Conservation (phyloP, 2,329 filamentous ascomycete species). For the Tothia fuscella region DNA sequence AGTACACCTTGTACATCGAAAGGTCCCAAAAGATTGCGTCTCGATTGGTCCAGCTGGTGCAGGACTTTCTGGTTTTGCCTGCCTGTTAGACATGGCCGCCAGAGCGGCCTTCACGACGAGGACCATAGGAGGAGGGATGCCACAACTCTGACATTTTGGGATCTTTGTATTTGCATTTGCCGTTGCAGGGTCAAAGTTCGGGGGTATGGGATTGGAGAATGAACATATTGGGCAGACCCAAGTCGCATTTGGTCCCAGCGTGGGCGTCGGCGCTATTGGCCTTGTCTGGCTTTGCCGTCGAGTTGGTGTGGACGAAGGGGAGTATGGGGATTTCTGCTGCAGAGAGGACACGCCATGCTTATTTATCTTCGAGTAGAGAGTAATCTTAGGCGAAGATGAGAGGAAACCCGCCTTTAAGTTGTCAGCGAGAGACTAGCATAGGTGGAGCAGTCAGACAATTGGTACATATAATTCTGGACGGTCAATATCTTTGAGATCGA, state of each 20-base stretch:
- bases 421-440: slow-evolving; percentile 13
- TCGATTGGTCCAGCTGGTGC: slow-evolving; percentile 18
- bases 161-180: slow-evolving; percentile 69
- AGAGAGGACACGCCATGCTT: slow-evolving; percentile 52
- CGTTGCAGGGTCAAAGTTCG: slow-evolving; percentile 79
- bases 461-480: slow-evolving; percentile 76
- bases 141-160: slow-evolving; percentile 82
- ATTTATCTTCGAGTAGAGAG: slow-evolving; percentile 66
- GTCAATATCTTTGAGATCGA: slow-evolving; percentile 86
- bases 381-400: slow-evolving; percentile 91
- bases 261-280: slow-evolving; percentile 28
- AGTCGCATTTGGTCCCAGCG: slow-evolving; percentile 51
- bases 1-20: slow-evolving; percentile 71
- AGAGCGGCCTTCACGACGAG: slow-evolving; percentile 82
- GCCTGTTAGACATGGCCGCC: slow-evolving; percentile 37
- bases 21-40: slow-evolving; percentile 2
- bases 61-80: slow-evolving; percentile 18
- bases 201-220: slow-evolving; percentile 83
- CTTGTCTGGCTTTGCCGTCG: slow-evolving; percentile 24
- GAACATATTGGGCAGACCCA: slow-evolving; percentile 97
- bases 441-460: slow-evolving; percentile 13
- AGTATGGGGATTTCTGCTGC: slow-evolving; percentile 33
- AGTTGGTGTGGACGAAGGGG: slow-evolving; percentile 30
- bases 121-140: slow-evolving; percentile 78
- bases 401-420: slow-evolving; percentile 64